Conservation (phyloP, 2,329 filamentous ascomycete species). For the Trematosphaeria pertusa region DNA sequence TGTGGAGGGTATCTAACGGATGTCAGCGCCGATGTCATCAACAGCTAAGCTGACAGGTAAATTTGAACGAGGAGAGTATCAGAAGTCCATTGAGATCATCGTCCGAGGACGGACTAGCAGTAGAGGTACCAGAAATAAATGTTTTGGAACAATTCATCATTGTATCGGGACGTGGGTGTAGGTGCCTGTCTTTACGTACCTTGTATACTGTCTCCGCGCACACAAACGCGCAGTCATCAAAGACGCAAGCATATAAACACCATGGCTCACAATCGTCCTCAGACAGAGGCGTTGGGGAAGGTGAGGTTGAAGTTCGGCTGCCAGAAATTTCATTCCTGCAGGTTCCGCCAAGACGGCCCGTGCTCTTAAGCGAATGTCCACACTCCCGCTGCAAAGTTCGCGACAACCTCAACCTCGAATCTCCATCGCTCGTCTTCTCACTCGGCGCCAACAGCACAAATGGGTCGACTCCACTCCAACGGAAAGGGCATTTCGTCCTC, state of each 20-base stretch:
- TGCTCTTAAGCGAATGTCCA: slow-evolving; percentile 32
- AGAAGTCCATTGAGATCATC: slow-evolving; percentile 50
- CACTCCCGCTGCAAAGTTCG: slow-evolving; percentile 4
- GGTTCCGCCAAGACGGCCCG: slow-evolving; percentile 18
- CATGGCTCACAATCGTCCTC: too few relatives aligned
- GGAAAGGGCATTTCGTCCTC: slow-evolving; percentile 99
- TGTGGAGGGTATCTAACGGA: too few relatives aligned
- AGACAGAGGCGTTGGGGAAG: background rate
- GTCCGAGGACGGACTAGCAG: slow-evolving; percentile 68
- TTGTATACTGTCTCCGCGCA: too few relatives aligned
- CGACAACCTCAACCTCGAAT: slow-evolving; percentile 20
- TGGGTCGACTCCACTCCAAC: slow-evolving; percentile 99
- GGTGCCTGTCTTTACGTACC: too few relatives aligned
- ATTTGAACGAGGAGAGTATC: slow-evolving; percentile 19
- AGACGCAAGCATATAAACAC: too few relatives aligned
- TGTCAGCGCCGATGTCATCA: too few relatives aligned
- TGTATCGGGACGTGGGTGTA: too few relatives aligned
- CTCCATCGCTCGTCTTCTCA: slow-evolving; percentile 29
- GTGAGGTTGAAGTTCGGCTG: slow-evolving; percentile 6
- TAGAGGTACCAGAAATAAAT: slow-evolving; percentile 61
- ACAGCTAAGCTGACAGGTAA: too few relatives aligned
- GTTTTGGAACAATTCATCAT: slow-evolving; percentile 74
- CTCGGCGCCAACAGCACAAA: slow-evolving; percentile 59
- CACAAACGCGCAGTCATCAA: too few relatives aligned
- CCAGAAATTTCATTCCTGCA: slow-evolving; percentile 16